Conservation (phyloP, 164 flowering plant genomes). For the Umbilicus rupestris region DNA sequence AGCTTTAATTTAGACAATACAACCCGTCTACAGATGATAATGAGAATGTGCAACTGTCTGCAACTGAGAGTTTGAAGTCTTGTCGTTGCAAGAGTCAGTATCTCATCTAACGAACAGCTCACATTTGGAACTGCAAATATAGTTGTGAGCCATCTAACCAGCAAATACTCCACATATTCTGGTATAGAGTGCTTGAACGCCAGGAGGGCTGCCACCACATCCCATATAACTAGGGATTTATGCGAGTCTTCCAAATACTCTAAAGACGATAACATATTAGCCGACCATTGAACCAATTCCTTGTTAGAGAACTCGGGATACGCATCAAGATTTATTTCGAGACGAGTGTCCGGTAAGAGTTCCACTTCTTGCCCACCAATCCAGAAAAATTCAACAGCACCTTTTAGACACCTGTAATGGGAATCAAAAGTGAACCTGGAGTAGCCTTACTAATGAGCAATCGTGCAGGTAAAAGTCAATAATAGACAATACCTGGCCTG, state of each 20-base stretch:
- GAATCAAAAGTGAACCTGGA: not conserved
- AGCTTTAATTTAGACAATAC: slow-evolving; percentile 36
- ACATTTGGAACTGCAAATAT: slow-evolving; percentile 17
- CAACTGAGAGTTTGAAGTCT: slow-evolving; percentile 28
- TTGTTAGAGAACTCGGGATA: slow-evolving; percentile 31
- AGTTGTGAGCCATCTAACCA: slow-evolving; percentile 55
- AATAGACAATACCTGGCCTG: slow-evolving; percentile 55
- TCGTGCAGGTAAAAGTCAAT: not conserved
- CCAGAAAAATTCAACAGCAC: slow-evolving; percentile 77
- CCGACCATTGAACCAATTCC: slow-evolving; percentile 53
- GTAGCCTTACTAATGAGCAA: not conserved
- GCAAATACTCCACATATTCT: slow-evolving; percentile 31
- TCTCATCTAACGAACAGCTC: slow-evolving; percentile 19
- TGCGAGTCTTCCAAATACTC: slow-evolving; percentile 28
- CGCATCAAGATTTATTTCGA: slow-evolving; percentile 19
- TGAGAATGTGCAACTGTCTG: slow-evolving; percentile 65
- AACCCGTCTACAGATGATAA: slow-evolving; percentile 55
- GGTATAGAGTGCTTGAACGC: slow-evolving; percentile 53
- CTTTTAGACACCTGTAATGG: slow-evolving; percentile 47
- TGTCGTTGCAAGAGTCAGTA: slow-evolving; percentile 21
- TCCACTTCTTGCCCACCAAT: slow-evolving; percentile 65
- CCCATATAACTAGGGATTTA: slow-evolving; percentile 71
- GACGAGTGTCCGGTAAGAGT: slow-evolving; percentile 13
- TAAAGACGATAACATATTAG: slow-evolving; percentile 55
- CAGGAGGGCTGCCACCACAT: slow-evolving; percentile 50